Percentiles rank a stretch among this genome's conserved stretches.
phyloP scores from a whole-genome alignment of 2,329 filamentous ascomycete species.

The Pseudogymnoascus sp. region DNA sequence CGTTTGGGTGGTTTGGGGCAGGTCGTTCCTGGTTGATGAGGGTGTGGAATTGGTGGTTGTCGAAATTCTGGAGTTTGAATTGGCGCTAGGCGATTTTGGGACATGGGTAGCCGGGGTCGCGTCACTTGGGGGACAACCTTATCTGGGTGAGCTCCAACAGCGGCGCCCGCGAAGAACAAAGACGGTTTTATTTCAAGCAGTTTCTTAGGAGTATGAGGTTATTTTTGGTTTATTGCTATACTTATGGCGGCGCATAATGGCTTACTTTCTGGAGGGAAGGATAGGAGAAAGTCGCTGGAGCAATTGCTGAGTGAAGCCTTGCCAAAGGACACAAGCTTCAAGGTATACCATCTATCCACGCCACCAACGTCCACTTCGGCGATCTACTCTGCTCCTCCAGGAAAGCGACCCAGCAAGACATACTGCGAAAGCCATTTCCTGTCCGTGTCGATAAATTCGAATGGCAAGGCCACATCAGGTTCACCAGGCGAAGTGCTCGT shows the following conservation, averaged over 20 bases:
- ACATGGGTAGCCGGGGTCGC: not conserved
- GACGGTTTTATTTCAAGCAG: not conserved
- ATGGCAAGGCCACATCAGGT: constrained; percentile 24
- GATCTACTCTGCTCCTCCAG: constrained; percentile 73
- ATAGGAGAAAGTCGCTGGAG: constrained; percentile 24
- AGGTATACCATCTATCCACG: constrained; percentile 80
- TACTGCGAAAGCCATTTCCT: constrained; percentile 83
- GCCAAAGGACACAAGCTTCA: constrained; percentile 53
- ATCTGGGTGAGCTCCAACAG: not conserved
- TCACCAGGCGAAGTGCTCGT: constrained; percentile 50
- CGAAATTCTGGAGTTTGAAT: constrained; percentile 12
- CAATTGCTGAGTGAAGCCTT: constrained; percentile 35
- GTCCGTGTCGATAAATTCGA: constrained; percentile 44
- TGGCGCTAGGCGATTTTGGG: constrained; percentile 12
- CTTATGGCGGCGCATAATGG: constrained; percentile 28
- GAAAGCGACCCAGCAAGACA: constrained; percentile 66
- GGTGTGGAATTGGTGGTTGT: constrained; percentile 3
- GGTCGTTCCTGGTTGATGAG: not conserved
- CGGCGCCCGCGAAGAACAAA: not conserved
- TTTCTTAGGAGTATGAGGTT: constrained; percentile 7
- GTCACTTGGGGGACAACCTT: not conserved
- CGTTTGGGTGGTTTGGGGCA: not conserved
- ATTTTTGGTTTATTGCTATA: constrained; percentile 18
- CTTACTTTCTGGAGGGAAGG: constrained; percentile 20
- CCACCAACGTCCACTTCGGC: constrained; percentile 68